Base-by-base conservation (phyloP, 2,329 filamentous ascomycete species). In the Albifimbria verrucaria region DNA sequence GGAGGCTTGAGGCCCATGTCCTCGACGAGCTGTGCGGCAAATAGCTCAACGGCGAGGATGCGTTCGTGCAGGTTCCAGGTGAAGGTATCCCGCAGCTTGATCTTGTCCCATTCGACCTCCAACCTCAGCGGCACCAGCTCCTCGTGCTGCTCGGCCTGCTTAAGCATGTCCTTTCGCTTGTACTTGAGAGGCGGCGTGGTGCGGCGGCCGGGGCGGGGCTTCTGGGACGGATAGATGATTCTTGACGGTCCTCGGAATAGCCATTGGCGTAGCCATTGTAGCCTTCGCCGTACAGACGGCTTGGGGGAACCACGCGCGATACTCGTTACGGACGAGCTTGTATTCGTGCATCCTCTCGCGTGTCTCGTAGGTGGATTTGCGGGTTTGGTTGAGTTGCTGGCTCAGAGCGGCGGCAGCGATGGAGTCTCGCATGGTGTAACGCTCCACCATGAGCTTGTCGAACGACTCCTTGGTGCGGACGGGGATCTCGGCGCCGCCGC, bases 51-150 rank as follows among this genome's bases (percentile, higher is more conserved):
- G 21, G 84, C 80, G 3, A 95, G 83, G 12, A 94, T 81, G 54
- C 92, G 87, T 68, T 99, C 94, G 73, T 97, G 90, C 32, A 97
- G 79, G 70, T 99, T 99, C 92, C 93, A 99, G 3, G 94, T 97
- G 62, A 99, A 97, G 1, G 94, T 97, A 71, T 99, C 94, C 68
- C 94, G 89, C 55, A 99, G 79, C 72, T 94, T 94, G 62, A 97
- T 84, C 75, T 96, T 96, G 60, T 97, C 93, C 81, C 90, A 89
- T 65, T 99, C 94, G 48, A 97, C 90, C 63, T 99, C 94, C 51
- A 99, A 75, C 47, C 94, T 85, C 59, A 99, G 82, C 3, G 94
- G 94, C 1, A 97, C 90, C 51, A 99, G 77, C 66, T 97, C 91
- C 69, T 99, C 94, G 50, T 90, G 80, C 66, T 93, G 89, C 62